A percentile compares a stretch with the other conserved stretches of the same genome.
Evolutionary conservation across 129 eudicot species (phyloP).

Genomic region (Chrysanthemum seticuspe): DNA sequence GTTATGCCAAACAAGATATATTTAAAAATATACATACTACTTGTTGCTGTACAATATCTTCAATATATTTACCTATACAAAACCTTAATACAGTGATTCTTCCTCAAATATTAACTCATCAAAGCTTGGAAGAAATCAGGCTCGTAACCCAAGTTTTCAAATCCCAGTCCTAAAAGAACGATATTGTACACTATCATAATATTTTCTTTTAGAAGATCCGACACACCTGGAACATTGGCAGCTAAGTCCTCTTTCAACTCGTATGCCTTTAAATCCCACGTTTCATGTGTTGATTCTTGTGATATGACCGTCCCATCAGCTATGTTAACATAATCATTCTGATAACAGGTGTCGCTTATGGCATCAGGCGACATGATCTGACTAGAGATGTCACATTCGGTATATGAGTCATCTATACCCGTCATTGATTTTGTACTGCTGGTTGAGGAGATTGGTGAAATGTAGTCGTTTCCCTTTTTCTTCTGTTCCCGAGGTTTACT

Average conservation of each 20-base stretch:
- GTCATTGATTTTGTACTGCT: conserved; percentile 10
- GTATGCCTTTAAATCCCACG: background rate
- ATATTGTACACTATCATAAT: conserved; percentile 24
- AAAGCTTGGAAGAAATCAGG: conserved; percentile 41
- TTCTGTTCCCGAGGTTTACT: background rate
- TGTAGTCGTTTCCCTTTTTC: conserved; percentile 19
- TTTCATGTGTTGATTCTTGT: conserved; percentile 19
- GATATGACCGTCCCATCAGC: conserved; percentile 12
- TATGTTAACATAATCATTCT: conserved; percentile 14
- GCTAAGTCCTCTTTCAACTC: conserved; percentile 22
- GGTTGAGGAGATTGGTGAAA: conserved; percentile 8
- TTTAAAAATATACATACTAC: background rate
- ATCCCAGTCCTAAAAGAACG: conserved; percentile 38
- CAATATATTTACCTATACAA: conserved; percentile 25
- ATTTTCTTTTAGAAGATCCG: conserved; percentile 26
- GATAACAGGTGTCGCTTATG: conserved; percentile 16
- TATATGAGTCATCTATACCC: conserved; percentile 26
- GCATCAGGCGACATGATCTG: conserved; percentile 23
- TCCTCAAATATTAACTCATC: background rate
- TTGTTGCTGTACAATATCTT: conserved; percentile 8
- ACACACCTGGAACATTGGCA: conserved; percentile 15
- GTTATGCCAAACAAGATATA: background rate
- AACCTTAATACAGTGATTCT: background rate
- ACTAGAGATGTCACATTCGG: conserved; percentile 24
- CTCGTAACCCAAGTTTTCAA: conserved; percentile 35